Percentiles rank a stretch among this genome's conserved stretches.
phyloP scores from a whole-genome alignment of 2,329 filamentous ascomycete genomes.

The Pseudogymnoascus pannorum region DNA sequence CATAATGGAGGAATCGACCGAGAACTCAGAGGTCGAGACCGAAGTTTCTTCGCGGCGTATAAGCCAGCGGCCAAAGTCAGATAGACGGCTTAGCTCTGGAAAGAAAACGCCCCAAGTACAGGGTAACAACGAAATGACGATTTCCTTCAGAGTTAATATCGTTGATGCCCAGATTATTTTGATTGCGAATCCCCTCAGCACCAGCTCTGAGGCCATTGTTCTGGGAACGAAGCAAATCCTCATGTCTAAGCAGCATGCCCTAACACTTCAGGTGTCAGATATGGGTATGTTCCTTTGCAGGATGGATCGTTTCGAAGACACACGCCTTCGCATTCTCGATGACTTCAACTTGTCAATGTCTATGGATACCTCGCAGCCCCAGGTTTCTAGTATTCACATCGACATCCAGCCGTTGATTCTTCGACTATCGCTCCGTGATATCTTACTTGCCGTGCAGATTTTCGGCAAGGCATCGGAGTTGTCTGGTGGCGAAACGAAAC shows the following conservation, averaged over 20 bases:
- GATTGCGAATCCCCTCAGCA: constrained; percentile 85
- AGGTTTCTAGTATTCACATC: constrained; percentile 71
- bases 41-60: constrained; percentile 24
- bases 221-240: constrained; percentile 89
- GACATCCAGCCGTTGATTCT: constrained; percentile 88
- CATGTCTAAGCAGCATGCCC: constrained; percentile 85
- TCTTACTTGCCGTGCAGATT: constrained; percentile 88
- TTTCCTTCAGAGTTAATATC: constrained; percentile 86
- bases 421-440: constrained; percentile 85
- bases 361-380: constrained; percentile 61
- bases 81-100: background rate
- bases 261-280: constrained; percentile 88
- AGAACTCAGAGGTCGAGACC: constrained; percentile 54
- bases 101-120: background rate
- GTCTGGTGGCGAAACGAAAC: constrained; percentile 55
- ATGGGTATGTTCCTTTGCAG: constrained; percentile 97
- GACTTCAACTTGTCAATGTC: constrained; percentile 91
- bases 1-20: constrained; percentile 48
- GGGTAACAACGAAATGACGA: constrained; percentile 44
- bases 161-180: constrained; percentile 95
- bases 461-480: constrained; percentile 84
- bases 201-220: constrained; percentile 91
- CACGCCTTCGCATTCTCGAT: constrained; percentile 83
- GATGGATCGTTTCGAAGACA: constrained; percentile 96
- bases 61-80: background rate